Evolutionary conservation across 2,329 filamentous ascomycete genomes (phyloP), one percentile per base, ranked within the genome.

Genomic region (Ophiostoma ulmi): DNA sequence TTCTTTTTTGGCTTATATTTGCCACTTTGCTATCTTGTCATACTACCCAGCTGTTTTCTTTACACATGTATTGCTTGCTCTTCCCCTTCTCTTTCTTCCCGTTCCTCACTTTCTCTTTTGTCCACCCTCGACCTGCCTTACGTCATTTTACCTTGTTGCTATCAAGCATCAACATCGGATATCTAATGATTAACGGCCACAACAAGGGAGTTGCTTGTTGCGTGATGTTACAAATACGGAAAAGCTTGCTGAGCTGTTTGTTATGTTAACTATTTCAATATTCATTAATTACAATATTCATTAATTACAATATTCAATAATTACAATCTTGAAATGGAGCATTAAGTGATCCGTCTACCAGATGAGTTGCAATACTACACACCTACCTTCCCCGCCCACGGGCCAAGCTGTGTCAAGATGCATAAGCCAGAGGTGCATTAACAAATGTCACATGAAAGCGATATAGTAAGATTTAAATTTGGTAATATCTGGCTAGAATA

Each of bases 151-250:
- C 52, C 52, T 58, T 58, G 52, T 58, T 58, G 22, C 26, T 58
- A 22, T 58, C 22, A 26, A 58, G 52, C 52, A n/a, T 36, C 41
- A 14, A 36, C 67, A n/a, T 41, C 26, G 44, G 31, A 38, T 36
- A 67, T 52, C 66, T 67, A 67, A 67, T 67, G 68, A 69, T 52
- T 69, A 11, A 69, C 67, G 67, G 52, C 67, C 31, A 44, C 22
- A 48, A 63, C 44, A 39, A 68, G n/a, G 64, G 38, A 67, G n/a
- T 44, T 44, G n/a, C 22, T 67, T 68, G 67, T 22, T 65, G 63
- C 36, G 35, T 65, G 31, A 68, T 31, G 65, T 61, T 65, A 22
- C 31, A 68, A 39, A 22, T 38, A 58, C 20, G 67, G 48, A 48
- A 67, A 68, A 55, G 31, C 20, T 41, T 39, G 64, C 8, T 66